A percentile compares a stretch with the other conserved stretches of the same genome.
Evolutionary conservation across 371 early-diverging fungal species (phyloP).

Genomic region (Mortierella sp.): DNA sequence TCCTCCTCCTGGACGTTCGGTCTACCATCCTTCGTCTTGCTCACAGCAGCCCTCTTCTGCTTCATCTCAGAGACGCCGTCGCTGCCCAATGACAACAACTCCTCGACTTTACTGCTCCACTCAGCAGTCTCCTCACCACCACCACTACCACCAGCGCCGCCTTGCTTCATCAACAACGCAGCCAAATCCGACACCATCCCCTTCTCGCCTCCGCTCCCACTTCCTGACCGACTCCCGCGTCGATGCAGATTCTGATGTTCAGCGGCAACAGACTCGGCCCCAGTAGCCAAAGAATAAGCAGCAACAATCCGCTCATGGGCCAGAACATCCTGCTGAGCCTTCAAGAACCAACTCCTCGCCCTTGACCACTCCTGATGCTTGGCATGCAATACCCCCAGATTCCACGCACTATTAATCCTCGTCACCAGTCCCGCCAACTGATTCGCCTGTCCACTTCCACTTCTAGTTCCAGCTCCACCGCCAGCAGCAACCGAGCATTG

Average conservation of each 20-base stretch:
- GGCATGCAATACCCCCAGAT: constrained; percentile 38
- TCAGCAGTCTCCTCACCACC: not conserved
- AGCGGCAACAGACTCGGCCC: not conserved
- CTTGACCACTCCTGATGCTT: constrained; percentile 32
- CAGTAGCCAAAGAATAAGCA: not conserved
- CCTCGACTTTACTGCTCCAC: not conserved
- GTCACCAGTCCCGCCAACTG: constrained; percentile 10
- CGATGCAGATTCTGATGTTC: not conserved
- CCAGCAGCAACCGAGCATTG: not conserved
- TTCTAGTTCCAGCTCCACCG: not conserved
- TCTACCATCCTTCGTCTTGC: not conserved
- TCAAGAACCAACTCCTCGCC: constrained; percentile 38
- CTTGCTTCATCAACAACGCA: not conserved
- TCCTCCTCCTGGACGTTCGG: not conserved
- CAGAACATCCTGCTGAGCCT: constrained; percentile 33
- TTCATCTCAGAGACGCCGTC: not conserved
- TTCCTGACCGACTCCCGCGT: not conserved
- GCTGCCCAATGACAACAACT: not conserved
- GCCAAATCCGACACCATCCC: not conserved
- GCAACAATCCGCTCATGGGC: constrained; percentile 11
- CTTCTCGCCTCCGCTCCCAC: not conserved
- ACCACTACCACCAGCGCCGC: too few species aligned
- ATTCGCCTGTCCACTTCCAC: too few species aligned
- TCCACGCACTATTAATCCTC: constrained; percentile 51
- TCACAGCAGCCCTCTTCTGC: not conserved